Conservation (phyloP, 140 eudicot species). For the Anethum foeniculum region DNA sequence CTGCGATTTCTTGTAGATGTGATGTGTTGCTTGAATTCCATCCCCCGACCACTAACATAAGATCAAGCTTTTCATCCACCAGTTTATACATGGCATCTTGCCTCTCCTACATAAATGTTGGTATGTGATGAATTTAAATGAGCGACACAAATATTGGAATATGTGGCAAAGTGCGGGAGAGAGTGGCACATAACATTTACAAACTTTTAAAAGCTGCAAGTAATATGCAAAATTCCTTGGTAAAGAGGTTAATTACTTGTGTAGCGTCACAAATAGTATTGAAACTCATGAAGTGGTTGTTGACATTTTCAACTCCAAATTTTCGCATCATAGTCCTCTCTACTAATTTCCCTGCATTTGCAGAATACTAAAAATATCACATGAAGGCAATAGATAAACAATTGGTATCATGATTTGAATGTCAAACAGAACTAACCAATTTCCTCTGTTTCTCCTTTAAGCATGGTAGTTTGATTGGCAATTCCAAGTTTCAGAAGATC, state of each 20-base stretch:
- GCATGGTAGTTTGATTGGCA: conserved; percentile 94
- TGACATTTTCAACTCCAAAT: conserved; percentile 42
- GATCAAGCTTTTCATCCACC: conserved; percentile 40
- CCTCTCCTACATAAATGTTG: conserved; percentile 33
- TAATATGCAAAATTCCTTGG: neutral
- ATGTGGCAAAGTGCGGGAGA: neutral
- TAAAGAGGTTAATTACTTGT: conserved; percentile 1
- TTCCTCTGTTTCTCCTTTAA: conserved; percentile 36
- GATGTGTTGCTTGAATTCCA: conserved; percentile 68
- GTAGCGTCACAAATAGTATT: conserved; percentile 68
- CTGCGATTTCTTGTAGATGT: conserved; percentile 56
- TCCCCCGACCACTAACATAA: conserved; percentile 57
- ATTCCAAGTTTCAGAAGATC: conserved; percentile 74
- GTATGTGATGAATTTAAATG: neutral
- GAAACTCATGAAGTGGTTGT: conserved; percentile 51
- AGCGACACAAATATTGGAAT: neutral
- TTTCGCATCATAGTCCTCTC: conserved; percentile 56
- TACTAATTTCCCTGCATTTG: conserved; percentile 36
- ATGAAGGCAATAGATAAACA: neutral
- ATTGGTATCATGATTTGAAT: neutral
- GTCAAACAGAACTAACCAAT: conserved; percentile 18
- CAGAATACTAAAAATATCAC: neutral
- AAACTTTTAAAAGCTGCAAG: neutral
- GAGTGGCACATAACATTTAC: neutral
- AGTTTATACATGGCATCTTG: conserved; percentile 68